Evolutionary conservation across 2,329 filamentous ascomycete genomes (phyloP), one percentile per base, ranked within the genome.

Genomic region (Fusarium concolor): DNA sequence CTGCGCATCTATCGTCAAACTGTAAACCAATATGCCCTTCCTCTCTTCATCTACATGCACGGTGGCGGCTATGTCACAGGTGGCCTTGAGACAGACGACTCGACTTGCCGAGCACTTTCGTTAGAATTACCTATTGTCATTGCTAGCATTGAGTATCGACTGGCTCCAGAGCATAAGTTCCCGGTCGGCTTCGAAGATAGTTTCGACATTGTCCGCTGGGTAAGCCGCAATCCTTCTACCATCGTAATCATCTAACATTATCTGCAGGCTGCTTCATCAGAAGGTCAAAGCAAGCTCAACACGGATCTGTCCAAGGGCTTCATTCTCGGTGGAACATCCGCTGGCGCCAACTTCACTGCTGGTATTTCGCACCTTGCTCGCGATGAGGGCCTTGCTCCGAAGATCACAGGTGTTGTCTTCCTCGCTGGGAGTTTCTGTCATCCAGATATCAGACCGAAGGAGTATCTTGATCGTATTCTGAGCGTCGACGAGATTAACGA

Each of bases 81-180:
- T 7, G 68, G 74, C 9, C 51, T 76, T 2, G 74, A 76, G 35
- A 76, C 73, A 6, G 73, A 76, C 39, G 74, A 75, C n/a, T 39
- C 56, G 10, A 71, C 70, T 2, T 76, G 71, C 28, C 65, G 72
- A 7, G 68, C 65, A 7, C 54, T 76, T 26, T 72, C 75, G 2
- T 26, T 65, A 1, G 62, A 72, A 38, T 22, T 75, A 6, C 57
- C 44, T 8, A 56, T 79, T 26, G 76, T 81, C 0, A 80, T 81
- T 18, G 74, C 85, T 10, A 85, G 81, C 58, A 79, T 85, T 2
- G 83, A 84, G 41, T 86, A 87, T 67, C 74, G 84, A 0, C 79
- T 87, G 17, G 83, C 82, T 2, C 85, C 85, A 0, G 84, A 86
- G 66, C 74, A 84, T 62, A 78, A 77, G 45, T 86, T 85, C 53